A percentile compares a stretch with the other conserved stretches of the same genome.
phyloP scores from a whole-genome alignment of 345 rosid genomes.

The Camelina sativa region DNA sequence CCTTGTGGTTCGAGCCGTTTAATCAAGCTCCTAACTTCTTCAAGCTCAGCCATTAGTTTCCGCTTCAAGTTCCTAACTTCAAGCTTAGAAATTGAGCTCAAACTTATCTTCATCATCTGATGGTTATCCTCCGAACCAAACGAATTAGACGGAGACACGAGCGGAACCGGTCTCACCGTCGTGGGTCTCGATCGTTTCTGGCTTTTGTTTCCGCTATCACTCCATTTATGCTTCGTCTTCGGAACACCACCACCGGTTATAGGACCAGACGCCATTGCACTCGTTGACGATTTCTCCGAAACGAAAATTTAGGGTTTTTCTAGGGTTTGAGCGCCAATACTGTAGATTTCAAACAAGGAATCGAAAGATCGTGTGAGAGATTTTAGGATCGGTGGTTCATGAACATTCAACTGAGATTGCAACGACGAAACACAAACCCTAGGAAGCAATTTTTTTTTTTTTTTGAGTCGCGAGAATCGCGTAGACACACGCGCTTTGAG shows the following conservation, averaged over 20 bases:
- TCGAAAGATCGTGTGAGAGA: slow-evolving; percentile 31
- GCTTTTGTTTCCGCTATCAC: slow-evolving; percentile 34
- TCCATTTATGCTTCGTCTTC: slow-evolving; percentile 42
- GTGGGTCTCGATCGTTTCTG: slow-evolving; percentile 31
- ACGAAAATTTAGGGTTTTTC: slow-evolving; percentile 15
- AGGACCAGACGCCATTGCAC: slow-evolving; percentile 45
- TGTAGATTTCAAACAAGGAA: slow-evolving; percentile 10
- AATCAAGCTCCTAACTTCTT: slow-evolving; percentile 42
- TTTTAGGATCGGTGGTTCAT: slow-evolving; percentile 21
- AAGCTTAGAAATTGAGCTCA: slow-evolving; percentile 45
- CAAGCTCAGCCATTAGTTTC: slow-evolving; percentile 42
- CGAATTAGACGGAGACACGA: slow-evolving; percentile 35
- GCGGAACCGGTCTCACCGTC: slow-evolving; percentile 29
- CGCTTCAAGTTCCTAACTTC: slow-evolving; percentile 43
- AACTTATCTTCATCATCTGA: slow-evolving; percentile 39
- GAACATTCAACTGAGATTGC: slow-evolving; percentile 31
- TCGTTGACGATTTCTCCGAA: slow-evolving; percentile 2
- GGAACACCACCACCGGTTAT: slow-evolving; percentile 37
- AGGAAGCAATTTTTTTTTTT: slow-evolving; percentile 32
- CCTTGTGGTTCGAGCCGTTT: slow-evolving; percentile 44
- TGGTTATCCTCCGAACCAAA: slow-evolving; percentile 34
- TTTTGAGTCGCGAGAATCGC: slow-evolving; percentile 25
- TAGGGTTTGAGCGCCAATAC: background rate
- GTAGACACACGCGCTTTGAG: slow-evolving; percentile 23
- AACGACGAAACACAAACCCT: slow-evolving; percentile 41